A percentile compares a stretch with the other conserved stretches of the same genome.
These are phyloP conservation scores for Bryoerythrophyllum caledonicum DNA, from an alignment of 225 moss, liverwort and hornwort genomes.

Conservation along the genomic window DNA sequence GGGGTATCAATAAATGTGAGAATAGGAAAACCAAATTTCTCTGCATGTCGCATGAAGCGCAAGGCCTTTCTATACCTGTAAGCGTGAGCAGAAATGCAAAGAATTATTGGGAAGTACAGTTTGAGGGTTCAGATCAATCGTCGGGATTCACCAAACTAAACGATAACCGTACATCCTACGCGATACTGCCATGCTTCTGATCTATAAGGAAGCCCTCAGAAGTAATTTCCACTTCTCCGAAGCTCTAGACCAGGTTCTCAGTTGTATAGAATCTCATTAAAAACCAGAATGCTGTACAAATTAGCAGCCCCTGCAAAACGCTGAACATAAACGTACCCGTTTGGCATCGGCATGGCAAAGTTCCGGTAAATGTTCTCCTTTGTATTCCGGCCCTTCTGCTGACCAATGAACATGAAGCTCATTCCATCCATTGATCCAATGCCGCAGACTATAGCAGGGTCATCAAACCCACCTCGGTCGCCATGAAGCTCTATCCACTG, in stretches of 20 bases:
- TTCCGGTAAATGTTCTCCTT: constrained; percentile 97
- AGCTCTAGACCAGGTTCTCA: background rate
- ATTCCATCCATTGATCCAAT: constrained; percentile 95
- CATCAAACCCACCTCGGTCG: constrained; percentile 97
- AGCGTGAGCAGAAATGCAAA: constrained; percentile 14
- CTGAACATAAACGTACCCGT: constrained; percentile 56
- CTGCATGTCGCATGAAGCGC: constrained; percentile 97
- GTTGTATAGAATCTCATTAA: background rate
- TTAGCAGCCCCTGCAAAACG: background rate
- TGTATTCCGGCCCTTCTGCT: constrained; percentile 97
- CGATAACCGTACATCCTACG: background rate
- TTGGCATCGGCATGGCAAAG: constrained; percentile 99
- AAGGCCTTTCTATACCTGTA: constrained; percentile 95
- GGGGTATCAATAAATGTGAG: constrained; percentile 96
- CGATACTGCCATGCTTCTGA: background rate
- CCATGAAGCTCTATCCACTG: constrained; percentile 99
- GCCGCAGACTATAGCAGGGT: constrained; percentile 93
- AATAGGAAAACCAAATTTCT: constrained; percentile 94
- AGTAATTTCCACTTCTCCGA: background rate
- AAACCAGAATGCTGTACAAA: background rate
- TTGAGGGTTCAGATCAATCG: background rate
- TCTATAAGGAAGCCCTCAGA: background rate
- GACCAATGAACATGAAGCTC: constrained; percentile 98
- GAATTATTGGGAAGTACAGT: background rate
- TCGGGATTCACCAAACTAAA: background rate